phyloP scores from a whole-genome alignment of 73 alveolate species.

The Symbiodinium pilosum region DNA sequence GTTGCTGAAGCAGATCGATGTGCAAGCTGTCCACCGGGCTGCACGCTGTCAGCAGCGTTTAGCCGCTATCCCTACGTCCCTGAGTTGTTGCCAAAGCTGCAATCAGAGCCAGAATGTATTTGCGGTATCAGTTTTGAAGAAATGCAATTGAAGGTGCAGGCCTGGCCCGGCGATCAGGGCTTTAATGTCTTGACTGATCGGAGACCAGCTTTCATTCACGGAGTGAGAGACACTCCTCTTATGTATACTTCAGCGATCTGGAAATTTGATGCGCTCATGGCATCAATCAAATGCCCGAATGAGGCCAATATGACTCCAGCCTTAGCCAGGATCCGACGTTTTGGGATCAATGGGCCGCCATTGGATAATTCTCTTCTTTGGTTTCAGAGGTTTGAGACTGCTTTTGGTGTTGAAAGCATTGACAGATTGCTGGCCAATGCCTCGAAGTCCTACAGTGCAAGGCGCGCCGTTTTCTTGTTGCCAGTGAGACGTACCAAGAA shows the following conservation, averaged over 20 bases:
- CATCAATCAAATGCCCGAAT: conserved; percentile 44
- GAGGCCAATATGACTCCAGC: conserved; percentile 89
- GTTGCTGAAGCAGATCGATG: conserved; percentile 74
- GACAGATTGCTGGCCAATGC: conserved; percentile 61
- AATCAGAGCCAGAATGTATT: conserved; percentile 79
- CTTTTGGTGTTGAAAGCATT: conserved; percentile 70
- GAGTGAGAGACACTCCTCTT: neutral
- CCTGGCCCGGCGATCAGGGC: conserved; percentile 94
- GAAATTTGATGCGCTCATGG: conserved; percentile 79
- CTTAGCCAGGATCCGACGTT: conserved; percentile 77
- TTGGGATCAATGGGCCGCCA: conserved; percentile 86
- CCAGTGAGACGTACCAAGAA: conserved; percentile 55
- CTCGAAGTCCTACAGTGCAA: conserved; percentile 48
- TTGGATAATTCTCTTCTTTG: conserved; percentile 77
- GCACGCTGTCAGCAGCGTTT: conserved; percentile 84
- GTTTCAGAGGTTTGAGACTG: conserved; percentile 57
- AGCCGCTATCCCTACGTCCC: conserved; percentile 82
- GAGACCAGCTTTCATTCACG: conserved; percentile 81
- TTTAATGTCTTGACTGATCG: conserved; percentile 40
- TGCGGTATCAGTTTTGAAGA: conserved; percentile 75
- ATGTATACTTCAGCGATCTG: conserved; percentile 53
- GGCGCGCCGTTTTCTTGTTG: conserved; percentile 60
- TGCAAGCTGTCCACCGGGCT: conserved; percentile 60
- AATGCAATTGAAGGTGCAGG: conserved; percentile 77
- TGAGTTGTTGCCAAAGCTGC: conserved; percentile 82